Evolutionary conservation across 345 rosid genomes (phyloP).

Genomic region (Rhizophora mangle): DNA sequence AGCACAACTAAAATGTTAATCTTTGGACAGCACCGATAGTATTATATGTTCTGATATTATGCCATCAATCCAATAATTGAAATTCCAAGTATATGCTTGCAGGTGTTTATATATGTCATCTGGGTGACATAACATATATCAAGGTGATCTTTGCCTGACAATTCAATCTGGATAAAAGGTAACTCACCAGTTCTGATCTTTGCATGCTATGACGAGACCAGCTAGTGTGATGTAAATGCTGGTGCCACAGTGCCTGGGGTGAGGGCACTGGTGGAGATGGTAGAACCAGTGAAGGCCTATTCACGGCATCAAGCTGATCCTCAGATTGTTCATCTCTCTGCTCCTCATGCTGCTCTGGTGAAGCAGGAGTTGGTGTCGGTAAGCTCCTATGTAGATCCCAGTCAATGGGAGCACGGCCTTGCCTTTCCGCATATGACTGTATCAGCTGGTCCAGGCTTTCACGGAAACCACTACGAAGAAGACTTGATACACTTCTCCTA

Average conservation of each 20-base stretch:
- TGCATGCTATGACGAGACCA: constrained; percentile 92
- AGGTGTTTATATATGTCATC: too few relatives aligned
- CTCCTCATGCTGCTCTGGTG: constrained; percentile 61
- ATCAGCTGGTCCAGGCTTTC: constrained; percentile 96
- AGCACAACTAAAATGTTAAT: too few relatives aligned
- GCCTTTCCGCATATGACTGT: constrained; percentile 91
- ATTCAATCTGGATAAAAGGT: background rate
- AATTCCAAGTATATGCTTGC: too few relatives aligned
- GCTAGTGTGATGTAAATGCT: constrained; percentile 68
- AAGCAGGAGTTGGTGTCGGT: constrained; percentile 54
- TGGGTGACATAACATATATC: background rate
- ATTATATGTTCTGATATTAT: too few relatives aligned
- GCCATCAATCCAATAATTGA: too few relatives aligned
- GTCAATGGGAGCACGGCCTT: constrained; percentile 75
- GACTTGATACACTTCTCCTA: constrained; percentile 97
- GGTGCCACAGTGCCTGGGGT: constrained; percentile 95
- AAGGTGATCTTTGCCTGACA: too few relatives aligned
- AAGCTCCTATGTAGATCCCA: constrained; percentile 89
- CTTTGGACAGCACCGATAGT: too few relatives aligned
- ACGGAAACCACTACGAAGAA: constrained; percentile 96
- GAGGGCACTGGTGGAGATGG: constrained; percentile 87
- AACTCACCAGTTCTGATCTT: constrained; percentile 85
- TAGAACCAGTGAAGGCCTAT: constrained; percentile 60
- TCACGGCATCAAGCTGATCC: constrained; percentile 42
- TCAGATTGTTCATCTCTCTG: constrained; percentile 60